phyloP scores from a whole-genome alignment of 192 early-diverging fungal genomes.

The Podila minutissima region DNA sequence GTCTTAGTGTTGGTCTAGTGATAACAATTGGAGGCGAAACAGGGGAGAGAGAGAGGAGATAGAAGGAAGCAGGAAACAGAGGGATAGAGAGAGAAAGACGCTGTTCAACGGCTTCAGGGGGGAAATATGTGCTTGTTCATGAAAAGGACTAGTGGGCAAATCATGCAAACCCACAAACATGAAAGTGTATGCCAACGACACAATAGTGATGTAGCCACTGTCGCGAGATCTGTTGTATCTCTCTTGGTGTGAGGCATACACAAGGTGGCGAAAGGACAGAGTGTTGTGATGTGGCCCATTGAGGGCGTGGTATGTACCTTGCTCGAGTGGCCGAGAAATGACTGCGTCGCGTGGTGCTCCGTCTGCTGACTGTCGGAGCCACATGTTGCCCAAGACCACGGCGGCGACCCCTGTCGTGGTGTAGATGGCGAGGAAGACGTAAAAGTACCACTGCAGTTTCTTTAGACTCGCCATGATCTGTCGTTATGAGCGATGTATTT shows the following conservation, averaged over 20 bases:
- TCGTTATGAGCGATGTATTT: background rate
- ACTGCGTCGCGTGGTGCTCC: conserved; percentile 48
- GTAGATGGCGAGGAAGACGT: conserved; percentile 29
- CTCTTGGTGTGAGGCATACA: no score
- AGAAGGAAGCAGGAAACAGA: background rate
- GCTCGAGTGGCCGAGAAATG: conserved; percentile 41
- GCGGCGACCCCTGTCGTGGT: conserved; percentile 29
- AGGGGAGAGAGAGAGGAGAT: background rate
- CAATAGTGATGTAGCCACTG: no score
- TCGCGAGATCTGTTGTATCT: no score
- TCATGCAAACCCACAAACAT: no score
- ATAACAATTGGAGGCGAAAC: background rate
- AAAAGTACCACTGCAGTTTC: conserved; percentile 41
- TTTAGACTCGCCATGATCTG: conserved; percentile 7
- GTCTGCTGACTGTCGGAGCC: conserved; percentile 32
- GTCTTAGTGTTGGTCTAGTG: background rate
- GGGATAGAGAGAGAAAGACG: background rate
- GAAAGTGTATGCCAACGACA: no score
- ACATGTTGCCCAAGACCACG: conserved; percentile 27
- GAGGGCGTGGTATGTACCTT: conserved; percentile 11
- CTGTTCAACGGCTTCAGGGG: background rate
- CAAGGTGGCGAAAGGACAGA: no score
- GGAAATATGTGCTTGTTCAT: no score
- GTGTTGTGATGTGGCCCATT: no score
- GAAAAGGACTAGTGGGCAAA: no score